phyloP scores from a whole-genome alignment of 257 asterid species.

The Cruciata laevipes region DNA sequence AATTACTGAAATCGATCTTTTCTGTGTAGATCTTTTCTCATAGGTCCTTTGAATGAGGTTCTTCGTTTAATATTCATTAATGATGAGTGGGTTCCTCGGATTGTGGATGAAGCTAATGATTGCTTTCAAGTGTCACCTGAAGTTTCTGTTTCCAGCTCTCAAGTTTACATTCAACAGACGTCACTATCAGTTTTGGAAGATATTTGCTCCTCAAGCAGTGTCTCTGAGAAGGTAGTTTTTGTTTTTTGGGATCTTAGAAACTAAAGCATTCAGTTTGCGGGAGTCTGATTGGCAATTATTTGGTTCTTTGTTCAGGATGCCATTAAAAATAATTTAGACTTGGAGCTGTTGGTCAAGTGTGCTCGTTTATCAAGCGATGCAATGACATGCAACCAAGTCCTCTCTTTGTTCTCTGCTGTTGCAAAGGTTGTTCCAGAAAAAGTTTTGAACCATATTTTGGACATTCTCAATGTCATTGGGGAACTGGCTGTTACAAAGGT shows the following conservation, averaged over 20 bases:
- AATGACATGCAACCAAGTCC: slow-evolving; percentile 65
- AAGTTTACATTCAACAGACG: slow-evolving; percentile 60
- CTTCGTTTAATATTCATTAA: slow-evolving; percentile 40
- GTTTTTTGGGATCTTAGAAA: slow-evolving; percentile 5
- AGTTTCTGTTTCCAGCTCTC: slow-evolving; percentile 35
- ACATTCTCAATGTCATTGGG: slow-evolving; percentile 57
- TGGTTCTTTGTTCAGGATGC: slow-evolving; percentile 40
- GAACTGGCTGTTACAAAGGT: slow-evolving; percentile 83
- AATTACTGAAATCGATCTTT: neutral
- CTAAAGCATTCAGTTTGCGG: slow-evolving; percentile 10
- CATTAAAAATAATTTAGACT: slow-evolving; percentile 28
- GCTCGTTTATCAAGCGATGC: slow-evolving; percentile 60
- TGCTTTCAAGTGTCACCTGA: slow-evolving; percentile 28
- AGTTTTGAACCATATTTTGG: slow-evolving; percentile 64
- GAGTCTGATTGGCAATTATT: slow-evolving; percentile 25
- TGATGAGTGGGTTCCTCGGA: slow-evolving; percentile 34
- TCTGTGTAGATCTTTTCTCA: slow-evolving; percentile 53
- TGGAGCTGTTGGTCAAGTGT: slow-evolving; percentile 63
- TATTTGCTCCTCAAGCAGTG: slow-evolving; percentile 47
- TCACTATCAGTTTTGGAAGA: slow-evolving; percentile 66
- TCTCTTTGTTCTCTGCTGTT: slow-evolving; percentile 65
- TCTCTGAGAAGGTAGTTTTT: slow-evolving; percentile 37
- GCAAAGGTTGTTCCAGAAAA: slow-evolving; percentile 64
- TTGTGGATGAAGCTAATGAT: slow-evolving; percentile 29
- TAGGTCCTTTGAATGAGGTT: slow-evolving; percentile 68